Evolutionary conservation across 169 alveolate genomes (phyloP).

Genomic region (Eimeria mitis): DNA sequence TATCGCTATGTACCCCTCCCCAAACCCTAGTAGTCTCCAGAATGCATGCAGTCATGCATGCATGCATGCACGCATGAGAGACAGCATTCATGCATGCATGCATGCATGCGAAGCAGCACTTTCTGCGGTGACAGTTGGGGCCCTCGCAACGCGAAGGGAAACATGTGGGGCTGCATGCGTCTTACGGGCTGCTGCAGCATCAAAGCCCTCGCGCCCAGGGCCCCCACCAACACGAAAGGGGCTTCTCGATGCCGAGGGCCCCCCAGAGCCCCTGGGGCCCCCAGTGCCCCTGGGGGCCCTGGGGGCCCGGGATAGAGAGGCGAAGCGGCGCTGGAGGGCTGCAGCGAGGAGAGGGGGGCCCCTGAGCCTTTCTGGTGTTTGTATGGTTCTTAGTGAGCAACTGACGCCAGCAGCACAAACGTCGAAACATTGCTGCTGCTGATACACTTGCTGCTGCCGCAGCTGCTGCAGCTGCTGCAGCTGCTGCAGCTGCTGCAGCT

Average conservation of each 20-base stretch:
- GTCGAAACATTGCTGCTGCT: neutral
- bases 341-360: neutral
- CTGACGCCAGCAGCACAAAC: neutral
- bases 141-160: neutral
- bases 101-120: neutral
- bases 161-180: neutral
- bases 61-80: no score
- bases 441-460: constrained; percentile 1
- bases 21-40: neutral
- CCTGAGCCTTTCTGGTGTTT: neutral
- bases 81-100: no score
- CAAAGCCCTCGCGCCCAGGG: neutral
- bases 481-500: constrained; percentile 1
- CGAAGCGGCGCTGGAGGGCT: neutral
- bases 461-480: no score
- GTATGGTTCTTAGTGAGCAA: neutral
- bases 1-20: no score
- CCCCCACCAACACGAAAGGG: neutral
- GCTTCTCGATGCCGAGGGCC: neutral
- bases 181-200: neutral
- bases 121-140: neutral
- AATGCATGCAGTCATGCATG: no score
- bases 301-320: neutral
- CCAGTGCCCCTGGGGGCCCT: neutral
- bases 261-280: neutral